phyloP scores from a whole-genome alignment of 139 green algal genomes.

The Auxenochlorella pyrenoidosa region DNA sequence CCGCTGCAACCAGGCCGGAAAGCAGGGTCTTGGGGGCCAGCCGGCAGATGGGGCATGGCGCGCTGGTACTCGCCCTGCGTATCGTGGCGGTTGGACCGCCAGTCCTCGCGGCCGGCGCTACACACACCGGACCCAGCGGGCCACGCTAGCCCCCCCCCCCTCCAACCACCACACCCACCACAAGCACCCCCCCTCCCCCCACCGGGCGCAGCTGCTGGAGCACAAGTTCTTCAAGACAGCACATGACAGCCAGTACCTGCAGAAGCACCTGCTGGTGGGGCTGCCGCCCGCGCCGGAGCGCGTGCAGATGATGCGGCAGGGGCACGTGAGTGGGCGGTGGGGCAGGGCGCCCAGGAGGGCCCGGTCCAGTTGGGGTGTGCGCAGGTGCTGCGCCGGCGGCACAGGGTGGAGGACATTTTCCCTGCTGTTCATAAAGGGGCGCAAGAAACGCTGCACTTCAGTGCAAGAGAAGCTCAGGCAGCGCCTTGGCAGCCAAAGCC shows the following conservation, averaged over 20 bases:
- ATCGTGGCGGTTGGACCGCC: no score
- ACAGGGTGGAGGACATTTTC: neutral
- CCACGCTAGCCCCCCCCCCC: neutral
- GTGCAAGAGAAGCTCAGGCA: no score
- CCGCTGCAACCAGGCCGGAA: no score
- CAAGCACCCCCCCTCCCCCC: neutral
- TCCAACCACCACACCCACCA: neutral
- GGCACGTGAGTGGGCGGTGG: constrained; percentile 59
- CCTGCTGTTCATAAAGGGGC: no score
- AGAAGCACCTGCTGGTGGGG: constrained; percentile 79
- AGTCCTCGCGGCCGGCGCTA: no score
- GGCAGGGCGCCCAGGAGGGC: neutral
- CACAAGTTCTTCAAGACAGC: constrained; percentile 98
- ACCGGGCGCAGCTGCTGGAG: constrained; percentile 86
- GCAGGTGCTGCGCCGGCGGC: neutral
- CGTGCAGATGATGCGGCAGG: constrained; percentile 81
- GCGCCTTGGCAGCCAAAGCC: neutral
- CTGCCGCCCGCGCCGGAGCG: constrained; percentile 88
- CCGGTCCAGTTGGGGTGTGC: neutral
- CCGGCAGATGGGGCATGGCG: no score
- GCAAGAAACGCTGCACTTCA: no score
- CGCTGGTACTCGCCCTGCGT: no score
- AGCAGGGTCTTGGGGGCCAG: no score
- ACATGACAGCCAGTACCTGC: constrained; percentile 82
- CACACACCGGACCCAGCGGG: no score